Base-by-base conservation (phyloP, 495 filamentous ascomycete genomes). In the Thermochaetoides thermophila region DNA sequence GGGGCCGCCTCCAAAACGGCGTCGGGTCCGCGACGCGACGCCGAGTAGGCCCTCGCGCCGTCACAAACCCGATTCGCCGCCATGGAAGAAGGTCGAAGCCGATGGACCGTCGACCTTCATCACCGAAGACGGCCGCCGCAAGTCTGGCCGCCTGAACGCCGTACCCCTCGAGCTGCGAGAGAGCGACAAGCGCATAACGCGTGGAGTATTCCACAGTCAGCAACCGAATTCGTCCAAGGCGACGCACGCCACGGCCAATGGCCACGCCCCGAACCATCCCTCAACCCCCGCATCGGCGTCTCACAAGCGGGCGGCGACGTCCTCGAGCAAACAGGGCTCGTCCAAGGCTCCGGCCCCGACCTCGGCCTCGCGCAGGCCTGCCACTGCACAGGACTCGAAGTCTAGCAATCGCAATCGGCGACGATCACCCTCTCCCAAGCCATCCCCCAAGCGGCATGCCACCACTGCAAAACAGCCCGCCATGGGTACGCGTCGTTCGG, bases 1-100 rank as follows among this genome's bases (percentile, higher is more conserved):
- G 19, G 66, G 56, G 13, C 78, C 69, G 34, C 79, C 80, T 31
- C 63, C 66, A 8, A 92, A 89, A 56, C 76, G 74, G 49, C 75
- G 80, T 43, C 78, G 82, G 54, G 64, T 85, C 5, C 59, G 58
- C 24, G 53, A 55, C 17, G 45, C 53, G 17, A 60, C 61, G 1
- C 60, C 63, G 3, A 32, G 43, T 9, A 52, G 35, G 28, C 27
- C 50, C 18, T 17, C 43, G 13, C 59, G 62, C 17, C 42, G 45
- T 31, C 51, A 50, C n/a, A 73, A 73, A 42, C 50, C 50, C 15
- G 57, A 63, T 34, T 95, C 89, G 19, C 89, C 89, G 37, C 89
- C 89, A 16, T 97, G 89, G 89, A 96, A 89, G 61, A 87, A 75
- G 53, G 63, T 79, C 32, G 76, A 80, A 28, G 80, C 74, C 17